These are phyloP conservation scores for Quercus engelmannii DNA, from an alignment of 306 rosid species.

Conservation along the genomic window DNA sequence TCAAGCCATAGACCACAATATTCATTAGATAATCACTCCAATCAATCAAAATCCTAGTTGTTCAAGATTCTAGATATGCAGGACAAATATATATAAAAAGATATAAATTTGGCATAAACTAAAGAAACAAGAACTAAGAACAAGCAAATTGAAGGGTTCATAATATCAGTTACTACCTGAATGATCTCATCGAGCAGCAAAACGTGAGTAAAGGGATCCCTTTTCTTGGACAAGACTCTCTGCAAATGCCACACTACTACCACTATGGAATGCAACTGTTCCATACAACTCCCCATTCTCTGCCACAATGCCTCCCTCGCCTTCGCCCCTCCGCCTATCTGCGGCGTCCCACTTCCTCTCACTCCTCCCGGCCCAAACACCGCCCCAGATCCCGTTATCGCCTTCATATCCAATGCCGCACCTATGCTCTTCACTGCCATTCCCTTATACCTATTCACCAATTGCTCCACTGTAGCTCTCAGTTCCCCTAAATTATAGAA, in stretches of 20 bases:
- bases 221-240: constrained; percentile 89
- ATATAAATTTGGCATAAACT: background rate
- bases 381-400: constrained; percentile 59
- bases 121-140: background rate
- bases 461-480: constrained; percentile 68
- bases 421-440: constrained; percentile 69
- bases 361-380: constrained; percentile 93
- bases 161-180: constrained; percentile 41
- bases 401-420: constrained; percentile 92
- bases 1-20: background rate
- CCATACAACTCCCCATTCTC: constrained; percentile 86
- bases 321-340: constrained; percentile 88
- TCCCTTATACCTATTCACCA: constrained; percentile 69
- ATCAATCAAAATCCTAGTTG: background rate
- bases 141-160: background rate
- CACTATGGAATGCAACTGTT: constrained; percentile 77
- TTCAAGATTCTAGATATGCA: background rate
- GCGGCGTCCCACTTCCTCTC: constrained; percentile 84
- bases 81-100: background rate
- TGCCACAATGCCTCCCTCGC: constrained; percentile 93
- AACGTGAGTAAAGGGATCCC: constrained; percentile 90
- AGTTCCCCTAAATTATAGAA: constrained; percentile 89
- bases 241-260: constrained; percentile 94
- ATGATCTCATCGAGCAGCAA: constrained; percentile 93
- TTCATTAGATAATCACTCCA: background rate